phyloP scores from a whole-genome alignment of 1,284 basidiomycete genomes.

The Tetrapyrgos nigripes region DNA sequence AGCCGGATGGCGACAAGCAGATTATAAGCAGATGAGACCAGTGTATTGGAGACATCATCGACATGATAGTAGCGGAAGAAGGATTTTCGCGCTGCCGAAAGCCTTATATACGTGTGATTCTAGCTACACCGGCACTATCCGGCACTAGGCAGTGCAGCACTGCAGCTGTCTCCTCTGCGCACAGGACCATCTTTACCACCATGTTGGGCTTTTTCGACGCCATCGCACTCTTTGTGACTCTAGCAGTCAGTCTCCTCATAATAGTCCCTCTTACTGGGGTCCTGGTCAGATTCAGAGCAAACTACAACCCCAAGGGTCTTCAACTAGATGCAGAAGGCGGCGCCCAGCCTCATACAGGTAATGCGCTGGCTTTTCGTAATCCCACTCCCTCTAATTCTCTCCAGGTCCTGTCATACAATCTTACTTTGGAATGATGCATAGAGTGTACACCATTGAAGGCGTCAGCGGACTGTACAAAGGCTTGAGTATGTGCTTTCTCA shows the following conservation, averaged over 20 bases:
- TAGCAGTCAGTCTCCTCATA: constrained; percentile 57
- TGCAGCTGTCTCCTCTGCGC: background rate
- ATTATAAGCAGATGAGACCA: no score
- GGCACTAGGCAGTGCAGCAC: constrained; percentile 2
- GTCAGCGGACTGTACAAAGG: constrained; percentile 87
- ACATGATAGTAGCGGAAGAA: no score
- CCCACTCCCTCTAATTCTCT: background rate
- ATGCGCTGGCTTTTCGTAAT: constrained; percentile 52
- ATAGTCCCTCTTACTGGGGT: constrained; percentile 72
- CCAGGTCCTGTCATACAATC: constrained; percentile 26
- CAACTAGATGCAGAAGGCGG: constrained; percentile 82
- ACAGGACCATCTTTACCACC: constrained; percentile 25
- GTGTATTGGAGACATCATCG: no score
- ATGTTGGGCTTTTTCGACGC: constrained; percentile 48
- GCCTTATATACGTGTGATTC: no score
- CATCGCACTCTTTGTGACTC: constrained; percentile 53
- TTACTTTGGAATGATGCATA: constrained; percentile 71
- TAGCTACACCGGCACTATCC: no score
- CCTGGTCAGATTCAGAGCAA: constrained; percentile 77
- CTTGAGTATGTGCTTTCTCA: constrained; percentile 58
- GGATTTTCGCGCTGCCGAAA: no score
- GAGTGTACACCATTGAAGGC: constrained; percentile 84
- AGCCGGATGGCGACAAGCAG: no score
- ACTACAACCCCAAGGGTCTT: constrained; percentile 84
- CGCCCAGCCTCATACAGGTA: constrained; percentile 78